These are phyloP conservation scores for Paspalum vaginatum DNA, from an alignment of 176 grass and related monocot species.

Conservation along the genomic window DNA sequence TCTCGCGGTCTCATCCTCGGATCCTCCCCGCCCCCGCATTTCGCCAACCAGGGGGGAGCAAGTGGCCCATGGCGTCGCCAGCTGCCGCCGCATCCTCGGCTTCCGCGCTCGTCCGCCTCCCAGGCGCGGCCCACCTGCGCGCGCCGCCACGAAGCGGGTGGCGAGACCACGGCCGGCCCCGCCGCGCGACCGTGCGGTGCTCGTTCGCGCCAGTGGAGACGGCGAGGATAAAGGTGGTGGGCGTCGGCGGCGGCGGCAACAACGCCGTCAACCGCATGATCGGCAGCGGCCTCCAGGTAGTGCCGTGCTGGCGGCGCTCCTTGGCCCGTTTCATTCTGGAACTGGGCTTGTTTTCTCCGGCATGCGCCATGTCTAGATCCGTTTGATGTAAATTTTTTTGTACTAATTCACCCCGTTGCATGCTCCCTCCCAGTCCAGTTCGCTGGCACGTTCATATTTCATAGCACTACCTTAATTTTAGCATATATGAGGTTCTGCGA, in stretches of 20 bases:
- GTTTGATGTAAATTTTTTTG: neutral
- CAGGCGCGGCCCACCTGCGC: conserved; percentile 1
- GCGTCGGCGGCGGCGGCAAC: conserved; percentile 89
- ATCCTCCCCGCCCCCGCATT: neutral
- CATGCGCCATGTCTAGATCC: conserved; percentile 8
- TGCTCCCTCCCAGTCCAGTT: neutral
- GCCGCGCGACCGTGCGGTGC: conserved; percentile 46
- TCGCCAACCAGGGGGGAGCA: neutral
- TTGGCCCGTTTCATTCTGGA: neutral
- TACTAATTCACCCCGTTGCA: neutral
- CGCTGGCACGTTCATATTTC: neutral
- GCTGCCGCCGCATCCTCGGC: conserved; percentile 36
- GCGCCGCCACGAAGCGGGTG: neutral
- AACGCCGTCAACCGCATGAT: conserved; percentile 99
- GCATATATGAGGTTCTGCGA: neutral
- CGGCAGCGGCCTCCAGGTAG: conserved; percentile 87
- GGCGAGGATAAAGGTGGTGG: conserved; percentile 89
- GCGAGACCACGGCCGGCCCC: conserved; percentile 27
- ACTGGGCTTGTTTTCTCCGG: neutral
- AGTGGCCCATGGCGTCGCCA: conserved; percentile 53
- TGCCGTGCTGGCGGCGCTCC: neutral
- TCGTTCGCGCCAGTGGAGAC: conserved; percentile 65
- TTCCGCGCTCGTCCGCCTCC: conserved; percentile 44
- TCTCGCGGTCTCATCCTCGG: neutral
- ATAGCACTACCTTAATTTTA: neutral